Percentiles rank a stretch among this genome's conserved stretches.
phyloP scores from a whole-genome alignment of 169 alveolate genomes.

The Plasmodium blacklocki region DNA sequence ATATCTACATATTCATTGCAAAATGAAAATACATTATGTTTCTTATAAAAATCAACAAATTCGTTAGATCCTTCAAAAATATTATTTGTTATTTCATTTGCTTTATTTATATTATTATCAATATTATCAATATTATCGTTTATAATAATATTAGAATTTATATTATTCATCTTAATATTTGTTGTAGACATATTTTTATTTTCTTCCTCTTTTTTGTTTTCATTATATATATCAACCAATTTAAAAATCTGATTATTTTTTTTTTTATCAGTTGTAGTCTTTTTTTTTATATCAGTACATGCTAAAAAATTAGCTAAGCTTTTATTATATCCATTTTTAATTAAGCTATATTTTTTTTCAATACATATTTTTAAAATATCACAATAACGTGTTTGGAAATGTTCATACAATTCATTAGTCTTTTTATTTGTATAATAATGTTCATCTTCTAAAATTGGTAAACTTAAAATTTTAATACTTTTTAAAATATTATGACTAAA shows the following conservation, averaged over 20 bases:
- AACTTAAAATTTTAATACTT: slow-evolving; percentile 58
- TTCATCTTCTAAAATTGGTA: slow-evolving; percentile 34
- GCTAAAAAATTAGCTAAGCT: slow-evolving; percentile 40
- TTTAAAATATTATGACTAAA: slow-evolving; percentile 58
- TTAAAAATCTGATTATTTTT: slow-evolving; percentile 13
- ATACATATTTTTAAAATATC: slow-evolving; percentile 72
- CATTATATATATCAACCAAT: not conserved
- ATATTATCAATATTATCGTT: not conserved
- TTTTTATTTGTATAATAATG: slow-evolving; percentile 38
- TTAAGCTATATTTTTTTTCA: slow-evolving; percentile 45
- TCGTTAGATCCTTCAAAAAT: not conserved
- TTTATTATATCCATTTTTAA: slow-evolving; percentile 55
- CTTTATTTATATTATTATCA: slow-evolving; percentile 5
- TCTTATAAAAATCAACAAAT: slow-evolving; percentile 52
- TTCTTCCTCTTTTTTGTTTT: not conserved
- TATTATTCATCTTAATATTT: not conserved
- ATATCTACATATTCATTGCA: slow-evolving; percentile 59
- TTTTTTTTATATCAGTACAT: slow-evolving; percentile 38
- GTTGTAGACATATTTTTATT: not conserved
- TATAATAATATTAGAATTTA: not conserved
- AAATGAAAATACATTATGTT: slow-evolving; percentile 51
- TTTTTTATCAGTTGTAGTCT: slow-evolving; percentile 21
- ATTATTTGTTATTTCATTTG: slow-evolving; percentile 18
- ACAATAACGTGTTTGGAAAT: slow-evolving; percentile 42
- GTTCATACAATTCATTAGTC: slow-evolving; percentile 60